Evolutionary conservation across 768 basidiomycete genomes (phyloP), one percentile per base, ranked within the genome.

Genomic region (Imleria badia): DNA sequence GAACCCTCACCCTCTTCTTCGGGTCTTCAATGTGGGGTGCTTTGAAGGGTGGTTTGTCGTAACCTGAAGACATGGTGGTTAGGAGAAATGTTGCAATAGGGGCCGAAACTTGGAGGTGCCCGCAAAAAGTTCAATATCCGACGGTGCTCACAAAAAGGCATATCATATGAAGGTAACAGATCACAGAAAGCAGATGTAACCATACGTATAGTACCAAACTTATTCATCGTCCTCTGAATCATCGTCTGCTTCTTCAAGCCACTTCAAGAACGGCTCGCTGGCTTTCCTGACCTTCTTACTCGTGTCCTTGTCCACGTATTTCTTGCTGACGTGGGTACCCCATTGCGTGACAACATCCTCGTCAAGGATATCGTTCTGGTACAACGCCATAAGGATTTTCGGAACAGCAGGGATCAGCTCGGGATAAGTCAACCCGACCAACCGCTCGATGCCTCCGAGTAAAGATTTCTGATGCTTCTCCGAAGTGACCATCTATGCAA

Each of bases 401-500:
- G 95, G 94, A 12, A 97, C 83, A 6, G 77, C 64, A 4, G 85
- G 72, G 46, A 90, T 73, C 38, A 93, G 77, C 15, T 89, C 85
- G 8, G 91, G 89, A 60, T 91, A 73, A 19, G 80, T 71, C 53
- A 92, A 73, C 45, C 92, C 96, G 47, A 90, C 83, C 52, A 86
- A 78, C 17, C 91, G 89, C 69, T 99, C 97, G 45, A 98, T 75
- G 48, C 97, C 97, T 26, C 97, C 97, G 8, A 98, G 80, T 30
- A 99, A 76, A 0, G 94, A 78, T 73, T 98, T 99, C 72, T 97
- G 93, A 64, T 96, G 91, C 72, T 94, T 98, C 78, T 98, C 96
- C 3, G 89, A 87, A 0, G 87, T 87, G 45, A 91, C 85, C 81
- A 95, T 82, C 92, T 95, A 52, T 14, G 33, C 45, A 22, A 46